Evolutionary conservation across 129 eudicot genomes (phyloP), one percentile per base, ranked within the genome.

Genomic region (Arctium lappa): DNA sequence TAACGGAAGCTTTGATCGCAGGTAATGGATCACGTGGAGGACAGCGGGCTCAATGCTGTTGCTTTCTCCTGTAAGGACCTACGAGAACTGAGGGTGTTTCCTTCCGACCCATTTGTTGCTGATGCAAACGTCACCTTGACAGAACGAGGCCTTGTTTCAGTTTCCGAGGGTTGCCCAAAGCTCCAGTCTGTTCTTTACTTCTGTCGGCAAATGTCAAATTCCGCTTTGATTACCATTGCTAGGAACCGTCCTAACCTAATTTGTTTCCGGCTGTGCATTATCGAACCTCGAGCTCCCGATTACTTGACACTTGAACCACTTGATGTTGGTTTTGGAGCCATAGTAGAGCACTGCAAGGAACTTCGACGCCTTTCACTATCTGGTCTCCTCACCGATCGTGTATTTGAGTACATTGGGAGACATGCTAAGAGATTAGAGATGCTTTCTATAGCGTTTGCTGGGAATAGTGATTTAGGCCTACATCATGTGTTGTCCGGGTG

Each of bases 401-500:
- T 94, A 22, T 94, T 94, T 32, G 88, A 91, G 81, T 88, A 85
- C 78, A 91, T 94, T 10, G 98, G 97, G 77, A 83, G 84, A 73
- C 90, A 86, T 1, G 98, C 87, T 38, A 92, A 89, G 81, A 92
- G 87, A 68, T 77, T 94, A 30, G 98, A 92, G 85, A 94, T 90
- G 98, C 92, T 94, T 32, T 94, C 98, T 18, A 74, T 94, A 62
- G 98, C 98, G 7, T 94, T 94, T 85, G 98, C 97, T 2, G 98
- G 98, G 29, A 85, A 94, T 16, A 88, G 89, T 85, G 97, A 94
- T 86, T 73, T 89, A 89, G 98, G 97, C 53, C 83, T 94, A 27
- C 95, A 92, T 79, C 85, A 92, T 44, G 91, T 94, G 31, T 73
- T 94, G 72, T 92, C 98, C 1, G 98, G 98, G 73, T 94, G 98